Base-by-base conservation (phyloP, 1,139 yeast species). In the Chernovozyma sophiae-reginae region DNA sequence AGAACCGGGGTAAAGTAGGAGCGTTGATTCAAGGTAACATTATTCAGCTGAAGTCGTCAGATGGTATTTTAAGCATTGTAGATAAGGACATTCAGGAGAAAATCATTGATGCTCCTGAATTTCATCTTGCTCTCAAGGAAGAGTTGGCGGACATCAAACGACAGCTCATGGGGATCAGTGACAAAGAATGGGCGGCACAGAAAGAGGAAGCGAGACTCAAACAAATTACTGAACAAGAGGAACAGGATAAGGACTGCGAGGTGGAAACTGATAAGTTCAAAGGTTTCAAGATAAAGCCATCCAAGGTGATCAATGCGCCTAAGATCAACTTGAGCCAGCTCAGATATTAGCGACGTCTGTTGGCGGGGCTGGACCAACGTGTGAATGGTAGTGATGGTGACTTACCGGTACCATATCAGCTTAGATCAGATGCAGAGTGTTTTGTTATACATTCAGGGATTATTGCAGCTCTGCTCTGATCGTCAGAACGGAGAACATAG, bases 1-100 rank as follows among this genome's bases (percentile, higher is more conserved):
- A 73, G 45, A 77, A 75, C 50, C 68, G 64, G 36, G 80, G 79
- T 2, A 74, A 70, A 38, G 62, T 72, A 53, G 74, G 74, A 0
- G 81, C 81, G 0, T 55, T 76, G 39, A 68, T 77, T 3, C 81
- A 74, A 43, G 78, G 76, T 27, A 76, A 63, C 39, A 68, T 64
- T 39, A 62, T 67, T 25, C 35, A 38, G 27, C 32, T 29, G 25
- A 24, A 38, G 28, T 16, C 13, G 27, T 16, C 18, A 43, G 36
- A 42, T 24, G 47, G 54, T 24, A 45, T 62, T 23, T 49, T 68
- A 27, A 58, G 65, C 36, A 68, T 70, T 13, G 75, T 70, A 12
- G 75, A 71, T 41, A 64, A 63, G 40, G 75, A 68, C 47, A 69
- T 70, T 25, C 72, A 67, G 37, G 74, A 68, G 34, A 68, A 68